Evolutionary conservation across 2,329 filamentous ascomycete species (phyloP).

Genomic region (Cercospora brassicicola): DNA sequence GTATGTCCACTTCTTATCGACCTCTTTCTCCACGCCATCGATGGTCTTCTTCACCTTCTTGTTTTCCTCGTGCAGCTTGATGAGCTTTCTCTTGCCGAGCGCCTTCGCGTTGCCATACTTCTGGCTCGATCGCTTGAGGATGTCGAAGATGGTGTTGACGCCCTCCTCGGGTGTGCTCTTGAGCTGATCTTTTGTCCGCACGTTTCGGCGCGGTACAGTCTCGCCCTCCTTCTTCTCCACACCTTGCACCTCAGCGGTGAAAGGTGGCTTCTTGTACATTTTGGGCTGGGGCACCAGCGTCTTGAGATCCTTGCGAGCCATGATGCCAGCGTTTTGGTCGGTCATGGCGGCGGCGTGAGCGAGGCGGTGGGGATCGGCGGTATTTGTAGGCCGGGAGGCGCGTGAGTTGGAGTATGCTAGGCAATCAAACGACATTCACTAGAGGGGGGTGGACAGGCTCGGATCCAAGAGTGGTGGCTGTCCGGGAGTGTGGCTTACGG

Average conservation of each 20-base stretch:
- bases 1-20: slow-evolving; percentile 89
- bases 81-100: slow-evolving; percentile 67
- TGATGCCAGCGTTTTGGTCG: slow-evolving; percentile 25
- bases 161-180: slow-evolving; percentile 65
- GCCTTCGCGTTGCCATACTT: slow-evolving; percentile 56
- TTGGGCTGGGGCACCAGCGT: slow-evolving; percentile 51
- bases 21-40: slow-evolving; percentile 73
- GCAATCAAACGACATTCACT: slow-evolving; percentile 28
- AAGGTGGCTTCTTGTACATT: slow-evolving; percentile 65
- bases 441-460: background rate
- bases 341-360: slow-evolving; percentile 2
- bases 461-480: background rate
- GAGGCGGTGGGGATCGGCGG: background rate
- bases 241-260: slow-evolving; percentile 70
- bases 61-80: slow-evolving; percentile 76
- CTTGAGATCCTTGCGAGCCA: slow-evolving; percentile 47
- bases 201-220: slow-evolving; percentile 77
- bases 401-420: background rate
- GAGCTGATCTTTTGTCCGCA: slow-evolving; percentile 69
- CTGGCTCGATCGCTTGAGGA: slow-evolving; percentile 67
- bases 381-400: slow-evolving; percentile 5
- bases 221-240: slow-evolving; percentile 72
- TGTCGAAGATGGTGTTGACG: slow-evolving; percentile 75
- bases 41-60: slow-evolving; percentile 89
- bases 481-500: background rate